Percentiles rank a stretch among this genome's conserved stretches.
These are phyloP conservation scores for Themeda triandra DNA, from an alignment of 176 grass and related monocot genomes.

Conservation along the genomic window DNA sequence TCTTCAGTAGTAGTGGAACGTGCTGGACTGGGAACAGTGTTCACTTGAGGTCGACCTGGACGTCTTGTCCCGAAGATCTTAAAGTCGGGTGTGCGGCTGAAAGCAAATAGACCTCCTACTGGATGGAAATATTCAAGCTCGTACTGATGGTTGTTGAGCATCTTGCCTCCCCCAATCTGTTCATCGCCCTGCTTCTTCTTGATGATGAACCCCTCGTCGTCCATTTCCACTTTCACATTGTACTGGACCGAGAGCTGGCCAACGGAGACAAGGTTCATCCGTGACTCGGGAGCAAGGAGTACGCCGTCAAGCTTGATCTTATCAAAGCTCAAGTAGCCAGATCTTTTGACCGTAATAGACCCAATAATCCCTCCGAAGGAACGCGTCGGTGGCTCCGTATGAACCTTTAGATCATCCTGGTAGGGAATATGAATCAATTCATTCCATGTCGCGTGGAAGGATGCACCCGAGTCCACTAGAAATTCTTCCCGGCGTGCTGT, in stretches of 20 bases:
- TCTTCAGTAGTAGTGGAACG: too few species aligned
- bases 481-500: background rate
- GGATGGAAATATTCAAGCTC: background rate
- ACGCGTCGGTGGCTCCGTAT: background rate
- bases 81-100: background rate
- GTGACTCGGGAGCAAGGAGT: background rate
- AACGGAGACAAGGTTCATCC: background rate
- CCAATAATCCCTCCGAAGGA: background rate
- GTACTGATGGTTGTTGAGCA: background rate
- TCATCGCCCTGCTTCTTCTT: background rate
- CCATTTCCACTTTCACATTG: background rate
- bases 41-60: too few species aligned
- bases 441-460: background rate
- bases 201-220: background rate
- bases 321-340: background rate
- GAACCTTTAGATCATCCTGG: fast-evolving
- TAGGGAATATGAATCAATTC: background rate
- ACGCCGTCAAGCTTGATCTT: background rate
- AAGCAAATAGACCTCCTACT: background rate
- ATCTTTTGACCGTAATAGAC: background rate
- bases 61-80: too few species aligned
- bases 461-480: background rate
- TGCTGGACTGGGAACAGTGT: too few species aligned
- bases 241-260: background rate
- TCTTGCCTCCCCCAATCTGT: background rate